Evolutionary conservation across 2,329 filamentous ascomycete genomes (phyloP).

Genomic region (Nemania sp.): DNA sequence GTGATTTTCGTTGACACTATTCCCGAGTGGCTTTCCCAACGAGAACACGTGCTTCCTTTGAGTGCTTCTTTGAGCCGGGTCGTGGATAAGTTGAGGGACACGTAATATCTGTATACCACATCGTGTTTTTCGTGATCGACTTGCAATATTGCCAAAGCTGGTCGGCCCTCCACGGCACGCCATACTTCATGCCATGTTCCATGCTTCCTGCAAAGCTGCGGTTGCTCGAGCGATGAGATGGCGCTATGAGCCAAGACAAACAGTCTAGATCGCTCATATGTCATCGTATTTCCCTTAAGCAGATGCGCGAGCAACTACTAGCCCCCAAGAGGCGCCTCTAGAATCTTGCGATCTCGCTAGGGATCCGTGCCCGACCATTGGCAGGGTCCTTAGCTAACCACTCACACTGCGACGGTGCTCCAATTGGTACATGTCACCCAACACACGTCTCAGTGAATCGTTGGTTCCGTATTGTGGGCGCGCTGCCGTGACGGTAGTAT

Average conservation of each 20-base stretch:
- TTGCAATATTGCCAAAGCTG: conserved; percentile 23
- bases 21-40: conserved; percentile 38
- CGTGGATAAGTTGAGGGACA: conserved; percentile 34
- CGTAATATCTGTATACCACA: conserved; percentile 32
- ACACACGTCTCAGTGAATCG: conserved; percentile 34
- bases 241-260: conserved; percentile 13
- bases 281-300: conserved; percentile 23
- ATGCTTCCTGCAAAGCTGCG: conserved; percentile 26
- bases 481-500: conserved; percentile 48
- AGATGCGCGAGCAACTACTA: conserved; percentile 30
- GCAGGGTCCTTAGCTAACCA: conserved; percentile 21
- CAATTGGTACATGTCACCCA: conserved; percentile 30
- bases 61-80: conserved; percentile 19
- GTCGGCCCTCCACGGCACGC: conserved; percentile 13
- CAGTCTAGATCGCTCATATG: conserved; percentile 37
- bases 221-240: conserved; percentile 11
- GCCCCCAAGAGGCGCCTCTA: conserved; percentile 37
- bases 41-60: conserved; percentile 37
- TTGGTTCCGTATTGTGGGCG: conserved; percentile 37
- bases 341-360: conserved; percentile 27
- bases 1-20: conserved; percentile 32
- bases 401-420: conserved; percentile 35
- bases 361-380: conserved; percentile 26
- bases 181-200: conserved; percentile 3
- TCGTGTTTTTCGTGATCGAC: conserved; percentile 30